These are phyloP conservation scores for Suhomyces bokatorum DNA, from an alignment of 1,139 yeast genomes.

Conservation along the genomic window DNA sequence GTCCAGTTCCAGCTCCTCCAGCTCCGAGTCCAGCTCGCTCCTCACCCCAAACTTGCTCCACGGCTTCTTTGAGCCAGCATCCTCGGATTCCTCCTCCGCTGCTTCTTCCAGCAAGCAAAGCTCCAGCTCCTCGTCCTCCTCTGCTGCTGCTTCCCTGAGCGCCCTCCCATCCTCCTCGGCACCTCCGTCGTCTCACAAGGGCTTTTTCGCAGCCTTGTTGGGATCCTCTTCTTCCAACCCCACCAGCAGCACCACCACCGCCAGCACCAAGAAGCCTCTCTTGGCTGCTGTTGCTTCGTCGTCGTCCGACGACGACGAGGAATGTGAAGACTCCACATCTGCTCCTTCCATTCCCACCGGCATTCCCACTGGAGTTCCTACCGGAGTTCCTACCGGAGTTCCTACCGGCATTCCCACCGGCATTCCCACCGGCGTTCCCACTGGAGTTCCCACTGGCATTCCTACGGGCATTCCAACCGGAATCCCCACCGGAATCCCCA, in stretches of 20 bases:
- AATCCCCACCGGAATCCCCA: background rate
- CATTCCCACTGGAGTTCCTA: background rate
- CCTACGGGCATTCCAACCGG: constrained; percentile 4
- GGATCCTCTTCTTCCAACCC: background rate
- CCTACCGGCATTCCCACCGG: constrained; percentile 1
- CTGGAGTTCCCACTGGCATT: constrained; percentile 1
- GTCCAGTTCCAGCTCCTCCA: background rate
- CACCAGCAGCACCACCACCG: background rate
- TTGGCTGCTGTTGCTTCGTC: constrained; percentile 4
- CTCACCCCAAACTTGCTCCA: background rate
- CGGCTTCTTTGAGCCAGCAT: background rate
- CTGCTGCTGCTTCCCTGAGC: background rate
- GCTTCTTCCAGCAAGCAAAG: background rate
- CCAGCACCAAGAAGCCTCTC: constrained; percentile 1
- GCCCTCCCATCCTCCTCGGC: background rate
- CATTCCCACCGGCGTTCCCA: background rate
- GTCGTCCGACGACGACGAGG: constrained; percentile 15
- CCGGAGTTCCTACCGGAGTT: background rate
- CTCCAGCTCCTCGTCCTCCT: background rate
- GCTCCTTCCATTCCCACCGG: constrained; percentile 4
- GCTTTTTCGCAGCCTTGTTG: background rate
- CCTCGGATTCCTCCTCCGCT: background rate
- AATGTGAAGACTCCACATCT: constrained; percentile 4
- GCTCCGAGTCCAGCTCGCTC: constrained; percentile 1
- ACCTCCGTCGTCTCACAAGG: background rate